Evolutionary conservation across 148 eudicot species (phyloP).

Genomic region (Chenopodium album): DNA sequence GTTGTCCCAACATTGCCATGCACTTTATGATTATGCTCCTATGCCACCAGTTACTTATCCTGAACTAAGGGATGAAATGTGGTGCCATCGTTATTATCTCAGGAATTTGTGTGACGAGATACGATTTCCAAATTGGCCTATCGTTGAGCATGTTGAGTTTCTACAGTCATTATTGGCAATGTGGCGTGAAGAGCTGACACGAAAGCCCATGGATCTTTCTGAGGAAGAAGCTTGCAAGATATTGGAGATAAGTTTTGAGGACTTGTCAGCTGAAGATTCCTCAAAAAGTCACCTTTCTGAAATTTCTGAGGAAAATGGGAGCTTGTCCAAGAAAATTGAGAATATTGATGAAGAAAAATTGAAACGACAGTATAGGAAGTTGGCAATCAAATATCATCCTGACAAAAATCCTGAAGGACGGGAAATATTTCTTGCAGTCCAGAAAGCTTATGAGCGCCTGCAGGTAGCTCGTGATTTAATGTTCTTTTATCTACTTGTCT

Average conservation of each 20-base stretch:
- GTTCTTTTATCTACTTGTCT: not conserved
- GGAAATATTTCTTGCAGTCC: conserved; percentile 96
- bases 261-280: conserved; percentile 68
- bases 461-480: conserved; percentile 52
- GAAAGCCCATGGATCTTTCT: conserved; percentile 99
- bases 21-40: conserved; percentile 96
- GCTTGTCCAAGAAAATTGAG: conserved; percentile 72
- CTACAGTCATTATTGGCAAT: conserved; percentile 89
- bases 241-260: conserved; percentile 83
- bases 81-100: conserved; percentile 99
- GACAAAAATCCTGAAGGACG: conserved; percentile 99
- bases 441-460: conserved; percentile 97
- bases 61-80: conserved; percentile 96
- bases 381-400: conserved; percentile 98
- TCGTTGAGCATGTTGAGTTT: conserved; percentile 99
- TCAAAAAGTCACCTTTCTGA: conserved; percentile 39
- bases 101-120: conserved; percentile 95
- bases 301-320: conserved; percentile 55
- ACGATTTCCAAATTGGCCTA: conserved; percentile 95
- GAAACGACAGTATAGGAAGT: conserved; percentile 91
- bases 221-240: conserved; percentile 99
- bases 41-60: conserved; percentile 99
- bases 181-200: conserved; percentile 99
- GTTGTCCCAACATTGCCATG: conserved; percentile 92
- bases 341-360: conserved; percentile 98